phyloP scores from a whole-genome alignment of 129 eudicot genomes.

The Centaurea solstitialis region DNA sequence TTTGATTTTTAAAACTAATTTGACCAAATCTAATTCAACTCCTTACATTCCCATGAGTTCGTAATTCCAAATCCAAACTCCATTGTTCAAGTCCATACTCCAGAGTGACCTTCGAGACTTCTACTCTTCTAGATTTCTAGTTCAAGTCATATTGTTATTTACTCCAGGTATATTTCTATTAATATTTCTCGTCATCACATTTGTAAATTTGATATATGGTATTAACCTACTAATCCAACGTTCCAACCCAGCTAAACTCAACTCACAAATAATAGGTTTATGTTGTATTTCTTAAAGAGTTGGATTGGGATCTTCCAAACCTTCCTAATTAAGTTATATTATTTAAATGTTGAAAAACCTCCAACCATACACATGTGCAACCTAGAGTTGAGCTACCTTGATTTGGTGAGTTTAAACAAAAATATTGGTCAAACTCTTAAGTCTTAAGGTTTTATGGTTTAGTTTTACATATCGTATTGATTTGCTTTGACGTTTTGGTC shows the following conservation, averaged over 20 bases:
- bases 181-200: neutral
- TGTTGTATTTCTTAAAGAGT: neutral
- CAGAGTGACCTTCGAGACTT: too few species aligned
- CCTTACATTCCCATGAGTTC: too few species aligned
- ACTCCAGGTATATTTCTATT: neutral
- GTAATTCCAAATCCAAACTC: too few species aligned
- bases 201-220: too few species aligned
- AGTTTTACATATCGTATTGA: neutral
- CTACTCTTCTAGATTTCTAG: too few species aligned
- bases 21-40: too few species aligned
- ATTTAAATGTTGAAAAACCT: too few species aligned
- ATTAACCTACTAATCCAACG: neutral
- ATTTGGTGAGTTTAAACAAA: neutral
- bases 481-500: neutral
- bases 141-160: too few species aligned
- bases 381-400: neutral
- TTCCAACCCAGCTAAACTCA: neutral
- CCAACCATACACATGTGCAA: neutral
- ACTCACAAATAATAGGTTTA: neutral
- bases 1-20: too few species aligned
- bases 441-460: too few species aligned
- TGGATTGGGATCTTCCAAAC: neutral
- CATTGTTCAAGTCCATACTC: too few species aligned
- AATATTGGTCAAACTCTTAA: neutral
- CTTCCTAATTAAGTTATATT: too few species aligned